Base-by-base conservation (phyloP, 352 stramenopile genomes). In the Globisporangium solare region DNA sequence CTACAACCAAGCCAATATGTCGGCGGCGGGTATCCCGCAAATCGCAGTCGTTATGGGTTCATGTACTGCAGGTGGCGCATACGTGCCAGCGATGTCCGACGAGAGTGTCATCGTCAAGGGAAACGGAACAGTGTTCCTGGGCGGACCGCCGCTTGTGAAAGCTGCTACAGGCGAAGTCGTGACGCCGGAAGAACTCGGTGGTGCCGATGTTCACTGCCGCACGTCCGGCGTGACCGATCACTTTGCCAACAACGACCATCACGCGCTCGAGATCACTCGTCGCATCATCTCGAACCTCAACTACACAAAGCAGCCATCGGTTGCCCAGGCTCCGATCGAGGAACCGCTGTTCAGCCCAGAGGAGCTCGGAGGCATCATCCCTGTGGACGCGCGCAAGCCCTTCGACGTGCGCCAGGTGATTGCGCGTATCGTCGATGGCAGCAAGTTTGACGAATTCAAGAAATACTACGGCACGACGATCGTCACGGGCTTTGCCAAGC, bases 1-100 rank as follows among this genome's bases (percentile, higher is more conserved):
- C 68, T 99, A 97, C 71, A 99, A 99, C 79, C 96, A 99, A 72
- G 95, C 96, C 7, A 97, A 79, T 60, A 98, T 99, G 94, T 97
- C 85, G 40, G 80, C 89, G 6, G 62, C 67, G 56, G 94, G 94
- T 12, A 98, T 99, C 54, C 92, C 96, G 15, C 97, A 99, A 71
- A 94, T 99, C 55, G 94, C 96, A 12, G 93, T 99, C 37, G 95
- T 99, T 41, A 98, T 98, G 82, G 97, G 97, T 31, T 97, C 84
- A 14, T 99, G 96, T 64, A 99, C 96, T 11, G 97, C 97, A 18
- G 97, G 97, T 52, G 97, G 97, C 46, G 96, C 96, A 0, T 97
- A 97, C 64, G 95, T 99, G 27, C 97, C 96, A 1, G 95, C 94
- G 45, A 99, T 99, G 96, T 97, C 82, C 60, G 97, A 99, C 70